Percentiles rank a stretch among this genome's conserved stretches.
Conservation (phyloP, 116 monocot genomes). For the Cymodocea nodosa region DNA sequence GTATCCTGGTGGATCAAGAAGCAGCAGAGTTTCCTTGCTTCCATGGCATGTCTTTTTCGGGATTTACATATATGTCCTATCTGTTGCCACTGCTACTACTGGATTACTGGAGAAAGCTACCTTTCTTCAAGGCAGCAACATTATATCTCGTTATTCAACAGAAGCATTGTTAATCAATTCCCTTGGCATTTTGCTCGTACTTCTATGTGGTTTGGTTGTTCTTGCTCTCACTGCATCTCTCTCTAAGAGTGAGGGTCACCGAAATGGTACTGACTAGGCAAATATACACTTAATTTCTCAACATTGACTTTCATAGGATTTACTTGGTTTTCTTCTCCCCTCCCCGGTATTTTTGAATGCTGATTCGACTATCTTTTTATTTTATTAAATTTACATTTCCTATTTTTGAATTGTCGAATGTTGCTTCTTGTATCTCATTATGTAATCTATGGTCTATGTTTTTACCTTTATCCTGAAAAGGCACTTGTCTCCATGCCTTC, state of each 20-base stretch:
- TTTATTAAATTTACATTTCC: too few relatives aligned
- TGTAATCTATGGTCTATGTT: too few relatives aligned
- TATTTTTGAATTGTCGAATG: too few relatives aligned
- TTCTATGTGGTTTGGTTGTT: conserved; percentile 63
- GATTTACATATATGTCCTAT: conserved; percentile 73
- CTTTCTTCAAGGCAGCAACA: conserved; percentile 60
- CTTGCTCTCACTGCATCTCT: conserved; percentile 63
- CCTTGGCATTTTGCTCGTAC: conserved; percentile 55
- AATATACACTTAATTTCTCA: background rate
- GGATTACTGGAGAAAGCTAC: conserved; percentile 95
- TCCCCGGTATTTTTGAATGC: too few relatives aligned
- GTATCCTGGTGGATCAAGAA: conserved; percentile 94
- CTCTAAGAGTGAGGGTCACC: conserved; percentile 28
- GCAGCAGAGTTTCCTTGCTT: conserved; percentile 52
- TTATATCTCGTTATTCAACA: conserved; percentile 55
- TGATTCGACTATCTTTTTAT: too few relatives aligned
- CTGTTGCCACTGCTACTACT: conserved; percentile 60
- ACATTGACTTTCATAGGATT: background rate
- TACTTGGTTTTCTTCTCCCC: too few relatives aligned
- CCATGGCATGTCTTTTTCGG: conserved; percentile 94
- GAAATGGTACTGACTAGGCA: conserved; percentile 39
- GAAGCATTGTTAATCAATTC: conserved; percentile 73
- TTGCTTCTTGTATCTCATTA: too few relatives aligned
- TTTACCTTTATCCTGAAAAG: too few relatives aligned
- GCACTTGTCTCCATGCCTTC: too few relatives aligned